Percentiles rank a stretch among this genome's conserved stretches.
These are phyloP conservation scores for Zymoseptoria pseudotritici DNA, from an alignment of 2,329 filamentous ascomycete species.

Conservation along the genomic window DNA sequence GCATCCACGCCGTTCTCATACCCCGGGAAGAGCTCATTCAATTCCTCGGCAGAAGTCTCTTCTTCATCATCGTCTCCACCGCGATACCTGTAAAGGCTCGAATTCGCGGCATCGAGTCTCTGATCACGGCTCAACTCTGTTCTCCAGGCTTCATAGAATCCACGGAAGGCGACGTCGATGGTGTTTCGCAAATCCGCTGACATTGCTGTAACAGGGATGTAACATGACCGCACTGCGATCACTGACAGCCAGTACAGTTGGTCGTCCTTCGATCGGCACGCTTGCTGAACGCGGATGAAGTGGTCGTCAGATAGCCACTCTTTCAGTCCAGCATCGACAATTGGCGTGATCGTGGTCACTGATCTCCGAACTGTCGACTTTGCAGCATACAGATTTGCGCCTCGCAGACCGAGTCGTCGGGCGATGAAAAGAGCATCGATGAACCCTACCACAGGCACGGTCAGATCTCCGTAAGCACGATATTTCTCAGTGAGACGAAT, in stretches of 20 bases:
- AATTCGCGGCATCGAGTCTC: slow-evolving; percentile 63
- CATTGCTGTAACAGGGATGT: slow-evolving; percentile 4
- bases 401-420: slow-evolving; percentile 9
- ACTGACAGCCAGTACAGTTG: slow-evolving; percentile 19
- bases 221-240: slow-evolving; percentile 13
- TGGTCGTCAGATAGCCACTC: slow-evolving; percentile 19
- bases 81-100: slow-evolving; percentile 74
- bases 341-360: slow-evolving; percentile 15
- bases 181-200: slow-evolving; percentile 30
- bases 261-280: slow-evolving; percentile 14
- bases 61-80: slow-evolving; percentile 72
- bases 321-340: slow-evolving; percentile 13
- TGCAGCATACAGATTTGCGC: neutral
- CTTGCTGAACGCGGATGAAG: slow-evolving; percentile 13
- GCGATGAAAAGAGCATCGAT: slow-evolving; percentile 58
- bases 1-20: slow-evolving; percentile 49
- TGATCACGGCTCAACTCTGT: slow-evolving; percentile 68
- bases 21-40: slow-evolving; percentile 73
- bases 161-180: slow-evolving; percentile 60
- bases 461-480: slow-evolving; percentile 77
- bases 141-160: slow-evolving; percentile 74
- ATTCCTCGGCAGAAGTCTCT: slow-evolving; percentile 64
- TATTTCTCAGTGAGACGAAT: slow-evolving; percentile 63
- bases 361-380: neutral
- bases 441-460: slow-evolving; percentile 68